Conservation (phyloP, 1,284 basidiomycete genomes). For the Boletus smithii region DNA sequence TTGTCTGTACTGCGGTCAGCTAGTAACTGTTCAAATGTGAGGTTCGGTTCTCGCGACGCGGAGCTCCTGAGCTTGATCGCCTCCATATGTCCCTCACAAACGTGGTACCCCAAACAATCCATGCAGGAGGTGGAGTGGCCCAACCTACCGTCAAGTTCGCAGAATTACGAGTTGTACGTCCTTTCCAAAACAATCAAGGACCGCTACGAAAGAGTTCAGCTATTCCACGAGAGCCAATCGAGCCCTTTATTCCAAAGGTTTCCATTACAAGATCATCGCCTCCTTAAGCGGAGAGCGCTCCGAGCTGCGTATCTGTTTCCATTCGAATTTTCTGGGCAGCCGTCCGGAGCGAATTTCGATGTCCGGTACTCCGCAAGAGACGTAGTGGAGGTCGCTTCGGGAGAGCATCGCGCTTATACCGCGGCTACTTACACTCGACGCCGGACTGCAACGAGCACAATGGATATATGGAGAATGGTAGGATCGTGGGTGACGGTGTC, state of each 20-base stretch:
- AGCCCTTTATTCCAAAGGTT: constrained; percentile 2
- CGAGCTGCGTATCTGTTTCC: constrained; percentile 14
- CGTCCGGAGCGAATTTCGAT: not conserved
- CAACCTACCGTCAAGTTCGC: constrained; percentile 22
- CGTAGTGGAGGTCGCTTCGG: not conserved
- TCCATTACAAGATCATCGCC: constrained; percentile 1
- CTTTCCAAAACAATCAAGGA: constrained; percentile 31
- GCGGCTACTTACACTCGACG: constrained; percentile 10
- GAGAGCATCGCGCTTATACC: constrained; percentile 16
- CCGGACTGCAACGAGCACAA: not conserved
- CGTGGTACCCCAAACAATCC: constrained; percentile 34
- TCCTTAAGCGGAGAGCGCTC: constrained; percentile 17
- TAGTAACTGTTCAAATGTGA: constrained; percentile 38
- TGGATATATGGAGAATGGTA: constrained; percentile 1
- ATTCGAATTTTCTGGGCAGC: not conserved
- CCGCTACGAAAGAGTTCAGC: constrained; percentile 22
- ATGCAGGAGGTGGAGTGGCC: constrained; percentile 37
- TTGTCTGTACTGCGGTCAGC: constrained; percentile 39
- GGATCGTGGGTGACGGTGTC: not conserved
- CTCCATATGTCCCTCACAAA: constrained; percentile 35
- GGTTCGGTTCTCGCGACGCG: constrained; percentile 29
- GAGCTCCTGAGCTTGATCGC: constrained; percentile 36
- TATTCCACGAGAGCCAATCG: constrained; percentile 4
- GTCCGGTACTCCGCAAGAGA: constrained; percentile 20
- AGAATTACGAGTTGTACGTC: constrained; percentile 34